Evolutionary conservation across 257 asterid genomes (phyloP).

Genomic region (Nemophila menziesii): DNA sequence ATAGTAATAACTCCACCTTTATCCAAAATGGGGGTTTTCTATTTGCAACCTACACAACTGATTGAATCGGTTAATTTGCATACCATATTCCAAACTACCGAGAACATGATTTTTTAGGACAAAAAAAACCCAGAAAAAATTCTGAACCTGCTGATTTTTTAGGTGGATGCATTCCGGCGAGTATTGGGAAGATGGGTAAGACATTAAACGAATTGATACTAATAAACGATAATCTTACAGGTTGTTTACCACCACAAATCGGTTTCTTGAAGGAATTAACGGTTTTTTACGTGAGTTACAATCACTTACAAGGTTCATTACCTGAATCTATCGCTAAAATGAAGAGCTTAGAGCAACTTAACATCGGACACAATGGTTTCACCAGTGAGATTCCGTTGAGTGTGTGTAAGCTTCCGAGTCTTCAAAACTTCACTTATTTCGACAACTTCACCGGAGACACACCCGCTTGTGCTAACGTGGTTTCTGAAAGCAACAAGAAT

Average conservation of each 20-base stretch:
- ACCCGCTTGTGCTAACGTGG: conserved; percentile 24
- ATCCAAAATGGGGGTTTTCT: no score
- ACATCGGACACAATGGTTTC: conserved; percentile 36
- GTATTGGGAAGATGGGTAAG: conserved; percentile 37
- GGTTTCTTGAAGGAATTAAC: conserved; percentile 29
- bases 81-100: no score
- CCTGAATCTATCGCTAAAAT: conserved; percentile 21
- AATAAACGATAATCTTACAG: conserved; percentile 41
- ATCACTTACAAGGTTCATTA: conserved; percentile 31
- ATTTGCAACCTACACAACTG: no score
- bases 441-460: conserved; percentile 33
- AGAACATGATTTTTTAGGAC: no score
- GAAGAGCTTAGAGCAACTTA: conserved; percentile 37
- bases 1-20: no score
- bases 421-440: conserved; percentile 35
- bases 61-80: no score
- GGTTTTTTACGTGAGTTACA: conserved; percentile 47
- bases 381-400: conserved; percentile 32
- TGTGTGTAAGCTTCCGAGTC: conserved; percentile 33
- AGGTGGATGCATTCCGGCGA: conserved; percentile 39
- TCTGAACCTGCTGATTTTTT: no score
- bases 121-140: no score
- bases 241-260: conserved; percentile 39
- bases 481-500: conserved; percentile 37
- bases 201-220: conserved; percentile 36